Evolutionary conservation across 192 early-diverging fungal species (phyloP), one percentile per base, ranked within the genome.

Genomic region (Umbelopsis vinacea): DNA sequence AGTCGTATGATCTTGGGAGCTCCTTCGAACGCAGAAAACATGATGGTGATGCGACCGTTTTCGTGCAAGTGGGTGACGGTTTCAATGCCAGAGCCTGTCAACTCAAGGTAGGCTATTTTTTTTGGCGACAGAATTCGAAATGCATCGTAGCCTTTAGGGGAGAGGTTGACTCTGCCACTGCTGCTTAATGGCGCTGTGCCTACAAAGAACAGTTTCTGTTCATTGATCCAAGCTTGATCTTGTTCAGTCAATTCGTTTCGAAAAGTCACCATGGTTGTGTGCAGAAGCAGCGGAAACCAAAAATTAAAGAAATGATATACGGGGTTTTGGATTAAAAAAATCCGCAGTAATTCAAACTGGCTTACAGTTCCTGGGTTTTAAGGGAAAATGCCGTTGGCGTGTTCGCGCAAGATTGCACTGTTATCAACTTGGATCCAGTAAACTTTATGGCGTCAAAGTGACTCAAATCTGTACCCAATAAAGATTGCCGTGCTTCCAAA

Each of bases 1-100:
- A 91, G 75, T 3, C 90, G 84, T n/a, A 72, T 10, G 11, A 90
- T 91, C 48, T 83, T 78, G 14, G 90, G 90, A 17, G 76, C 43
- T 26, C 89, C 89, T 48, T 91, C 88, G 66, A 91, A 90, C 14
- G 90, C 89, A 15, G 78, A 81, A 48, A 91, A 45, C 90, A 91
- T 91, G 60, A 91, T 66, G 0, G 90, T 91, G 33, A 91, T 79
- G 19, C 90, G 77, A 6, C 80, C 82, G 74, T 90, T 91, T 66
- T 91, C 86, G 57, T 82, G 81, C 75, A 90, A 48, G 71, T 91
- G 90, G 67, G 85, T 77, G 53, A 90, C 83, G 1, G 90, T 91
- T 66, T 91, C 90, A 66, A 76, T 71, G 19, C 85, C 86, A 2
- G 78, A 81, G 6, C 82, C 83, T 50, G 83, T 79, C 22, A 84